Evolutionary conservation across 2,329 filamentous ascomycete genomes (phyloP), one percentile per base, ranked within the genome.

Genomic region (Monosporascus cannonballus): DNA sequence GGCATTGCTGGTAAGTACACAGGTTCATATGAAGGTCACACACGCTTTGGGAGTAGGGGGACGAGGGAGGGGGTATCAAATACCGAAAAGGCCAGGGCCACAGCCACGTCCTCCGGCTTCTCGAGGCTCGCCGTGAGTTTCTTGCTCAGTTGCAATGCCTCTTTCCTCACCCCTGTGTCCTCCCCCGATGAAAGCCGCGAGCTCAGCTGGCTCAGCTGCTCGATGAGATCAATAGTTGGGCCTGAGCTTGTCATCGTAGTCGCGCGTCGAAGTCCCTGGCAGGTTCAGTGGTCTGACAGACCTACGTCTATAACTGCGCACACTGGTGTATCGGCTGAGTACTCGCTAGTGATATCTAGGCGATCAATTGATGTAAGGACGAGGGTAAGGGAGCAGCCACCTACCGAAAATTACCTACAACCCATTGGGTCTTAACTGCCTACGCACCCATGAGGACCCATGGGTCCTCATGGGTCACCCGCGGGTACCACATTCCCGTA

Each of bases 51-150:
- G 24, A 24, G 24, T 4, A 24, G 24, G 24, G 24, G 30, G 4
- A 3, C 25, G 27, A 34, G 3, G 39, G 25, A 8, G 25, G 41
- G 17, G 49, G 27, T n/a, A 20, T 34, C 20, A n/a, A 38, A 8
- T 51, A 60, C 58, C 18, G 58, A 52, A 49, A 57, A 56, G 1
- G 53, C 54, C 47, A 60, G 48, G 15, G 52, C 50, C n/a, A 59
- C 50, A n/a, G 56, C 56, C 7, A 48, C 37, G n/a, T 56, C 51
- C 22, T 49, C 48, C 6, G 58, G 58, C 36, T 57, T 41, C 47
- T 58, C 58, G 9, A 58, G 54, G 17, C 51, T 54, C 7, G 51
- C n/a, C 1, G 36, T 54, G 9, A 56, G 25, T 18, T 38, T 48
- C 27, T 48, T 51, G 30, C 56, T 56, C 48, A 56, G 9, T 0